Conservation (phyloP, 1,284 basidiomycete species). For the Salmacisia buchloeana region DNA sequence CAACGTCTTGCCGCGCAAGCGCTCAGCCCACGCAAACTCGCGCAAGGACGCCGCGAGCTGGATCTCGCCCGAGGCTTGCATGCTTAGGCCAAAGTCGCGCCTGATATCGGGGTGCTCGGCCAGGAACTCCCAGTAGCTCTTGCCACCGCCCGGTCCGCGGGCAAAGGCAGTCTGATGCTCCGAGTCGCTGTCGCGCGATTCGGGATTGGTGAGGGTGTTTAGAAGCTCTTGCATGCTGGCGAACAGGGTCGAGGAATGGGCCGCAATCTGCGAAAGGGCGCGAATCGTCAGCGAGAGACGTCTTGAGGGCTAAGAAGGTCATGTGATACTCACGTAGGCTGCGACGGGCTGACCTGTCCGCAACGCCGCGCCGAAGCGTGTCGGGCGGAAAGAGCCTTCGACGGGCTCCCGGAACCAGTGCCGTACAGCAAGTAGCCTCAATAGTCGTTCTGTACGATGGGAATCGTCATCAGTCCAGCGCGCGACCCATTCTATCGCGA, state of each 20-base stretch:
- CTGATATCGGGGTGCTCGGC: neutral
- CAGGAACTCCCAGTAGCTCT: conserved; percentile 1
- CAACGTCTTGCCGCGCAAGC: neutral
- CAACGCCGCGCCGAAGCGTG: neutral
- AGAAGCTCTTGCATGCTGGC: neutral
- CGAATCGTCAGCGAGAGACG: neutral
- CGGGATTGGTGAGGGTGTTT: neutral
- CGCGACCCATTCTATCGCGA: too few relatives aligned
- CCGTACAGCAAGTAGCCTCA: neutral
- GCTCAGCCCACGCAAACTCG: neutral
- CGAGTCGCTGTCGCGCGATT: conserved; percentile 5
- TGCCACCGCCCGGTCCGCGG: neutral
- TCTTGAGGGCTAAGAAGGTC: neutral
- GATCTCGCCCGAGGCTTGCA: conserved; percentile 3
- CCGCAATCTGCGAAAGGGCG: neutral
- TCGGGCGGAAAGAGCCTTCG: conserved; percentile 1
- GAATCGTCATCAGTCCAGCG: neutral
- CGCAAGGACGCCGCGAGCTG: conserved; percentile 1
- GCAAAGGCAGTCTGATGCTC: conserved; percentile 6
- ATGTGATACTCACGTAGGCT: neutral
- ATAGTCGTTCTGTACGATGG: neutral
- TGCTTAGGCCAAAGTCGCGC: conserved; percentile 4
- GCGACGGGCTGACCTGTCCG: neutral
- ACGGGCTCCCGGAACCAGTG: conserved; percentile 5
- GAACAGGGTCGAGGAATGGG: neutral